A percentile compares a stretch with the other conserved stretches of the same genome.
These are phyloP conservation scores for Exophiala bonariae DNA, from an alignment of 2,329 filamentous ascomycete genomes.

Conservation along the genomic window DNA sequence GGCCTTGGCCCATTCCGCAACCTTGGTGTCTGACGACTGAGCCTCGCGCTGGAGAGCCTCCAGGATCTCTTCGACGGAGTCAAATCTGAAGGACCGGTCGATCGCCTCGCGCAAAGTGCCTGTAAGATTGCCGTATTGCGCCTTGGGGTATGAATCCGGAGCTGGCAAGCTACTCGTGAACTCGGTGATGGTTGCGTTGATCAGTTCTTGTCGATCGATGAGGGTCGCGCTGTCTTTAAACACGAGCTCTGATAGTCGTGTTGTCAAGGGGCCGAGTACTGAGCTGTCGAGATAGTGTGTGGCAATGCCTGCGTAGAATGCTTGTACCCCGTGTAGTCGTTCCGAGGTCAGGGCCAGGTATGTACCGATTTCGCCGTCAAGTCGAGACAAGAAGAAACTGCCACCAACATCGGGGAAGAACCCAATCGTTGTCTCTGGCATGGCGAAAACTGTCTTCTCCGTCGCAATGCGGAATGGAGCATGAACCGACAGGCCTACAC, in stretches of 20 bases:
- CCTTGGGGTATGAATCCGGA: constrained; percentile 55
- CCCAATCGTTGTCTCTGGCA: constrained; percentile 97
- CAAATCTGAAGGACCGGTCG: constrained; percentile 75
- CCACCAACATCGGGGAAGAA: constrained; percentile 98
- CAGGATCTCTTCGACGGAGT: constrained; percentile 70
- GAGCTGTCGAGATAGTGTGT: constrained; percentile 97
- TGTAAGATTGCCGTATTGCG: constrained; percentile 48
- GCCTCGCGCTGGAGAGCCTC: constrained; percentile 59
- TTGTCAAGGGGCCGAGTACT: constrained; percentile 75
- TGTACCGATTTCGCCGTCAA: constrained; percentile 83
- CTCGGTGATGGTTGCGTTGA: constrained; percentile 89
- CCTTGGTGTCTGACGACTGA: constrained; percentile 45
- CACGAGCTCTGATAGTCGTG: constrained; percentile 81
- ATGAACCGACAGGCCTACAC: constrained; percentile 90
- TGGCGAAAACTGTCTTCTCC: constrained; percentile 91
- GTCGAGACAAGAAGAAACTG: constrained; percentile 89
- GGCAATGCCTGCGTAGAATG: constrained; percentile 86
- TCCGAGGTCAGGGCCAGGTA: constrained; percentile 93
- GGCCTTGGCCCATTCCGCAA: constrained; percentile 73
- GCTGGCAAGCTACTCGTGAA: constrained; percentile 79
- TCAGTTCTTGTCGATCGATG: constrained; percentile 64
- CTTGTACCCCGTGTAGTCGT: constrained; percentile 76
- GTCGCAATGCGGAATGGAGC: constrained; percentile 96
- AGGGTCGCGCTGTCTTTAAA: constrained; percentile 76
- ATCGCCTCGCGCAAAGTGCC: constrained; percentile 76